Base-by-base conservation (phyloP, 768 basidiomycete species). In the Suillus sp. region DNA sequence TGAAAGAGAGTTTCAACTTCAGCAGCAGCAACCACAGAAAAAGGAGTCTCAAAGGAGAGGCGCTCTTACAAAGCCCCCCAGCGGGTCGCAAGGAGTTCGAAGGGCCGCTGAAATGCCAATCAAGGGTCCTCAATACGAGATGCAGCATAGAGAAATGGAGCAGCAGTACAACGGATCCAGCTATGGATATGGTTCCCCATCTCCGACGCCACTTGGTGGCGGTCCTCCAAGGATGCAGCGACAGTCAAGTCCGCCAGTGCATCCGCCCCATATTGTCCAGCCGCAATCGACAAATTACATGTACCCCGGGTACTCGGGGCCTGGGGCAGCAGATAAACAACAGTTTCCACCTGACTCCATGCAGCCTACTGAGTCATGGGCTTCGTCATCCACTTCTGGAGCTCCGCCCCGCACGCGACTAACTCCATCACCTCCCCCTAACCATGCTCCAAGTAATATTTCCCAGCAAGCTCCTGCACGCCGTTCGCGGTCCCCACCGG, bases 61-160 rank as follows among this genome's bases (percentile, higher is more conserved):
- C 62, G 86, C 88, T 32, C 80, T 96, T 69, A 93, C 90, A 47
- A 94, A 93, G 74, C 73, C 82, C 13, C 77, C 82, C 40, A 78
- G 82, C 20, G 80, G 82, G 22, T 75, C 79, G 54, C 75, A 79
- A 10, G 79, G 77, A 20, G 80, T 83, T 34, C 81, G 81, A 40
- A 84, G 94, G 37, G 81, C 86, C 51, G 93, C 91, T 9, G 96
- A 97, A 77, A 93, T 87, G 79, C 89, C 95, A 9, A 85, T 98
- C 60, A 87, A 89, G 65, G 87, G 92, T 5, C 93, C 96, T 43
- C 91, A 93, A 69, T 98, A 96, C 72, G 96, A 96, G 70, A 89
- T 92, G 85, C 96, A 98, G 73, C 91, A 94, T 74, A 87, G 91
- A 27, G 92, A 89, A 57, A 94, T 98, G 84, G 92, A 95, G 74